Conservation (phyloP, 306 rosid species). For the Cicer bijugum region DNA sequence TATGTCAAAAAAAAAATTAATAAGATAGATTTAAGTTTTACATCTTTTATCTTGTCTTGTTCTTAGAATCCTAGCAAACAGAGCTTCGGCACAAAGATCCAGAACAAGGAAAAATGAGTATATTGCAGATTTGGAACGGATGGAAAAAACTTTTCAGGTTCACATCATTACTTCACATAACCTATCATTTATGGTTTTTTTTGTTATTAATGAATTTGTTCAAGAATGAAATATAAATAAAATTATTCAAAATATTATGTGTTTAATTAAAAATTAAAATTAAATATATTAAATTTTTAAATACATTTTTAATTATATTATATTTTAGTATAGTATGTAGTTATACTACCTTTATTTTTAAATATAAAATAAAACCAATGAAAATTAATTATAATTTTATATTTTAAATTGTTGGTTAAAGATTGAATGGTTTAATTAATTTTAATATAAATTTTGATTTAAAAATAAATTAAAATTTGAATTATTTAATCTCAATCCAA, state of each 20-base stretch:
- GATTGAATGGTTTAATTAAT: no score
- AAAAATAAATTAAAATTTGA: background rate
- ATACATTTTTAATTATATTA: no score
- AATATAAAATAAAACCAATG: no score
- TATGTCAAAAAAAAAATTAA: background rate
- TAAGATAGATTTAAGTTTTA: background rate
- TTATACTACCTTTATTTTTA: no score
- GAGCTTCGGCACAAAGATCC: constrained; percentile 1
- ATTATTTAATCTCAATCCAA: background rate
- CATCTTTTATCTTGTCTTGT: constrained; percentile 3
- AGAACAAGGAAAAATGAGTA: background rate
- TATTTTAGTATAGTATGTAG: no score
- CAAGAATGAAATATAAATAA: no score
- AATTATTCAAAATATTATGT: no score
- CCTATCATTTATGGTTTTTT: background rate
- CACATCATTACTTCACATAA: background rate
- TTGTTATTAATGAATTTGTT: background rate
- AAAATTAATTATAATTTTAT: no score
- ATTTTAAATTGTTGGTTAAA: no score
- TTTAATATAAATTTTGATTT: no score
- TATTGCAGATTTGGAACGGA: constrained; percentile 14
- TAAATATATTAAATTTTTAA: no score
- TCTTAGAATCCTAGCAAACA: background rate
- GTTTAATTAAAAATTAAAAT: no score
- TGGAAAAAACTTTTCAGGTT: constrained; percentile 49